Evolutionary conservation across 306 rosid genomes (phyloP).

Genomic region (Prinsepia uniflora): DNA sequence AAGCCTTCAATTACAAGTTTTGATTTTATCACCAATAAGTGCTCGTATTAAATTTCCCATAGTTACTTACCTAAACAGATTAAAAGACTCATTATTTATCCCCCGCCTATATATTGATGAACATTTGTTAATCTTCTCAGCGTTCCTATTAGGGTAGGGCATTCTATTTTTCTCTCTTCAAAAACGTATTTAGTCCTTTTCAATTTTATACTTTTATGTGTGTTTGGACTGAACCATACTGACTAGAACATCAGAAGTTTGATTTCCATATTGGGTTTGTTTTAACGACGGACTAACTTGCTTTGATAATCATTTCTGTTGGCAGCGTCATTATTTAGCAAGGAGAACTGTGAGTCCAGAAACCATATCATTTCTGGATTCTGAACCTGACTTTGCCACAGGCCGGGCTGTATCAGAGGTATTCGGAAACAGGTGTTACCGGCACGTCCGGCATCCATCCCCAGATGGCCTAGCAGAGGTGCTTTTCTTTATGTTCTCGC

Average conservation of each 20-base stretch:
- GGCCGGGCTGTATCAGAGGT: slow-evolving; percentile 44
- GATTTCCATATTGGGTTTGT: slow-evolving; percentile 9
- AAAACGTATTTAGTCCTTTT: background rate
- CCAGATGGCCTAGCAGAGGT: slow-evolving; percentile 81
- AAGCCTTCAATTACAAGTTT: background rate
- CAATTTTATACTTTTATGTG: background rate
- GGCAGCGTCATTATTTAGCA: slow-evolving; percentile 67
- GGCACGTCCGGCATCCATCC: slow-evolving; percentile 58
- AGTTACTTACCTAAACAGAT: too few relatives aligned
- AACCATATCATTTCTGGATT: slow-evolving; percentile 48
- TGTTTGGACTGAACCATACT: background rate
- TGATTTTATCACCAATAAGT: slow-evolving; percentile 3
- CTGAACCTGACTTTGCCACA: slow-evolving; percentile 52
- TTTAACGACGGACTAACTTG: background rate
- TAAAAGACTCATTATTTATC: background rate
- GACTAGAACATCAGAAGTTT: too few relatives aligned
- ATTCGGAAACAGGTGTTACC: slow-evolving; percentile 51
- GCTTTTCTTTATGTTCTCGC: slow-evolving; percentile 18
- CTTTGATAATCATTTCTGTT: slow-evolving; percentile 23
- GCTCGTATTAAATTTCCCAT: background rate
- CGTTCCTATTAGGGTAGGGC: background rate
- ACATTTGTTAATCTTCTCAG: background rate
- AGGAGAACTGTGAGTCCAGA: slow-evolving; percentile 56
- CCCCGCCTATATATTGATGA: background rate
- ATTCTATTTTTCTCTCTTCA: background rate